phyloP scores from a whole-genome alignment of 2,329 filamentous ascomycete genomes.

The Juglanconis juglandina region DNA sequence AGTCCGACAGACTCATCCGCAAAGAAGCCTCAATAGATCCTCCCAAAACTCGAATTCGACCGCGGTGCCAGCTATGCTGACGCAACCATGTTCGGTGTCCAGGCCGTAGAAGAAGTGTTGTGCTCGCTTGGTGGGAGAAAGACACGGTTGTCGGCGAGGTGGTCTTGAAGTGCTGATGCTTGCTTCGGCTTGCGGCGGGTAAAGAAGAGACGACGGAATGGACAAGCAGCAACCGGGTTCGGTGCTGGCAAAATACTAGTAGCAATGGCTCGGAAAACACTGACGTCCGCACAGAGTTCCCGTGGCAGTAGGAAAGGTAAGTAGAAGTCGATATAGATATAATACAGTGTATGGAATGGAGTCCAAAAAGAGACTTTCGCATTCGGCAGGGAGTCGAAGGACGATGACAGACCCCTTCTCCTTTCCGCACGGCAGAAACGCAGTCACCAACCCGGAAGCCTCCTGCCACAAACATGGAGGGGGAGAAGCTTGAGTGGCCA shows the following conservation, averaged over 20 bases:
- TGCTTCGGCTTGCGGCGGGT: not conserved
- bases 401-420: slow-evolving; percentile 6
- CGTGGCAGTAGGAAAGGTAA: not conserved
- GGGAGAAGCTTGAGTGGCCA: not conserved
- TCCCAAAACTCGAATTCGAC: slow-evolving; percentile 7
- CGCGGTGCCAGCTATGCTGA: not conserved
- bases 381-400: not conserved
- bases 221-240: not conserved
- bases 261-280: not conserved
- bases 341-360: not conserved
- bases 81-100: slow-evolving; percentile 14
- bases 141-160: not conserved
- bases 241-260: not conserved
- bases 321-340: not conserved
- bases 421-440: not conserved
- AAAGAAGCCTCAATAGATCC: not conserved
- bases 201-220: not conserved
- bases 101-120: not conserved
- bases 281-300: not conserved
- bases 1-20: slow-evolving; percentile 7
- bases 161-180: not conserved
- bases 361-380: not conserved
- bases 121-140: not conserved
- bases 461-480: not conserved
- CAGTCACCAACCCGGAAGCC: not conserved